Evolutionary conservation across 2,329 filamentous ascomycete genomes (phyloP).

Genomic region (Scytalidium sp.): DNA sequence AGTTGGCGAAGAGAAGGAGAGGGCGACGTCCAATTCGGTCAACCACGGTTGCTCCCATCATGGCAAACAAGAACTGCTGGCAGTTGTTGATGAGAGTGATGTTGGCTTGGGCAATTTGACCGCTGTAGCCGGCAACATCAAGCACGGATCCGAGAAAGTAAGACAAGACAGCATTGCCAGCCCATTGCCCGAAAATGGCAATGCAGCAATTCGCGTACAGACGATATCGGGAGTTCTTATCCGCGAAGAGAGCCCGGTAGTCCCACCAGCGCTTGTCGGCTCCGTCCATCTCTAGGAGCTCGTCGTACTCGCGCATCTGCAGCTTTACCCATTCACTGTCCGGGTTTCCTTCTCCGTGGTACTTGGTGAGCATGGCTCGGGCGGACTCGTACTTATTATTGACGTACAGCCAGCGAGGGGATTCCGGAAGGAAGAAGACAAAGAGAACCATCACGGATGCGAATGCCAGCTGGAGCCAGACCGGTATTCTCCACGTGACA

Average conservation of each 20-base stretch:
- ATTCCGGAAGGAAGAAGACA: slow-evolving; percentile 45
- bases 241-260: slow-evolving; percentile 49
- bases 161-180: slow-evolving; percentile 37
- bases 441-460: slow-evolving; percentile 43
- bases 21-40: slow-evolving; percentile 56
- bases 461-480: slow-evolving; percentile 50
- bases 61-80: slow-evolving; percentile 50
- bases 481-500: slow-evolving; percentile 44
- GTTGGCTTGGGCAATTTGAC: slow-evolving; percentile 46
- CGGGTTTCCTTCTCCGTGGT: slow-evolving; percentile 49
- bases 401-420: slow-evolving; percentile 40
- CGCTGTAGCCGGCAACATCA: slow-evolving; percentile 43
- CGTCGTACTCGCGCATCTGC: slow-evolving; percentile 45
- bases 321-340: slow-evolving; percentile 49
- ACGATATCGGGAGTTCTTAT: slow-evolving; percentile 42
- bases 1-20: slow-evolving; percentile 46
- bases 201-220: slow-evolving; percentile 48
- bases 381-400: slow-evolving; percentile 36
- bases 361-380: slow-evolving; percentile 39
- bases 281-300: slow-evolving; percentile 45
- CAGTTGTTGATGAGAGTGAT: slow-evolving; percentile 51
- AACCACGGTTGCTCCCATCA: slow-evolving; percentile 50
- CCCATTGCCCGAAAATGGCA: slow-evolving; percentile 50
- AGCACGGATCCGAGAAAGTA: slow-evolving; percentile 53
- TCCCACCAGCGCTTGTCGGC: slow-evolving; percentile 55